These are phyloP conservation scores for Exophiala lecanii-corni DNA, from an alignment of 2,329 filamentous ascomycete genomes.

Conservation along the genomic window DNA sequence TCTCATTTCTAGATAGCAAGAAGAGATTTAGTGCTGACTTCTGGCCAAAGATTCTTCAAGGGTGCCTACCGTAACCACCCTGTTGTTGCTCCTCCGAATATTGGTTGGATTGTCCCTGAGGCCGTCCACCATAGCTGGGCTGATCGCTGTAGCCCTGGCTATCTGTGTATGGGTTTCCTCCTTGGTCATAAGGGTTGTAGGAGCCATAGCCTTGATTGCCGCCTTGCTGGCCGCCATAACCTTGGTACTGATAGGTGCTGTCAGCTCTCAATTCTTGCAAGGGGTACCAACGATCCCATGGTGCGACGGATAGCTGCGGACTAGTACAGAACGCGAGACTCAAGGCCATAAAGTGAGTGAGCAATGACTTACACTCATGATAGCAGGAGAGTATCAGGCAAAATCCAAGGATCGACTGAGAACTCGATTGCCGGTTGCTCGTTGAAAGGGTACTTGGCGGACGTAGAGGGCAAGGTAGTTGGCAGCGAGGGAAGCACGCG, in stretches of 20 bases:
- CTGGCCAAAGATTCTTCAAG: too few species aligned
- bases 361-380: slow-evolving; percentile 21
- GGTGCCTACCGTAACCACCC: slow-evolving; percentile 42
- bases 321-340: too few species aligned
- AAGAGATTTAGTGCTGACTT: too few species aligned
- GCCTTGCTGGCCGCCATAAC: slow-evolving; percentile 10
- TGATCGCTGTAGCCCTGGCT: slow-evolving; percentile 31
- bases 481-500: too few species aligned
- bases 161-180: slow-evolving; percentile 20
- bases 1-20: slow-evolving; percentile 38
- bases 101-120: slow-evolving; percentile 28
- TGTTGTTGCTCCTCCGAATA: slow-evolving; percentile 37
- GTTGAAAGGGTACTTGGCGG: too few species aligned
- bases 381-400: too few species aligned
- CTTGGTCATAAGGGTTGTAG: slow-evolving; percentile 33
- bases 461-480: too few species aligned
- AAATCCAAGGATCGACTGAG: too few species aligned
- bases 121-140: slow-evolving; percentile 28
- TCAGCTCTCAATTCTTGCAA: slow-evolving; percentile 5
- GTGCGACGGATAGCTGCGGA: too few species aligned
- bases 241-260: slow-evolving; percentile 14
- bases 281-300: too few species aligned
- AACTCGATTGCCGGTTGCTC: too few species aligned
- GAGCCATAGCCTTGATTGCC: slow-evolving; percentile 43
- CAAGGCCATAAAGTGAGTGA: too few species aligned